Percentiles rank a stretch among this genome's conserved stretches.
Conservation (phyloP, 371 early-diverging fungal species). For the Mortierella sp. region DNA sequence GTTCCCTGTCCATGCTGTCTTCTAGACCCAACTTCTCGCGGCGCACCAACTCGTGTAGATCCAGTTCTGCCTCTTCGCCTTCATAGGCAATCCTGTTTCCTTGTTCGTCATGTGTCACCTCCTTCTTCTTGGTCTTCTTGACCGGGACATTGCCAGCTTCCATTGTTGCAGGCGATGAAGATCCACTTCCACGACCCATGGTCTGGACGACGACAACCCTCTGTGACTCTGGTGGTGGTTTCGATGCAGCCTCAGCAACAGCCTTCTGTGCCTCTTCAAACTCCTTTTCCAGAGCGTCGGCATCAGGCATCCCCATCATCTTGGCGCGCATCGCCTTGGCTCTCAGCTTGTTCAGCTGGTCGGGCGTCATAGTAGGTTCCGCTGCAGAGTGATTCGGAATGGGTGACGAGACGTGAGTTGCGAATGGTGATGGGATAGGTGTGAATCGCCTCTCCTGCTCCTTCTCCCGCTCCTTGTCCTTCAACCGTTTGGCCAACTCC, state of each 20-base stretch:
- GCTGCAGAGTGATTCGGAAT: constrained; percentile 28
- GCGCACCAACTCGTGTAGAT: constrained; percentile 74
- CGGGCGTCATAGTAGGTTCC: constrained; percentile 61
- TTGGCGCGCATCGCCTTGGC: constrained; percentile 86
- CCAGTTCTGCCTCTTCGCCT: constrained; percentile 67
- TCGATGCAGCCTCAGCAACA: constrained; percentile 19
- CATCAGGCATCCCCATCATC: constrained; percentile 75
- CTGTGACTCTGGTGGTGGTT: constrained; percentile 13
- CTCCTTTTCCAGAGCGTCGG: constrained; percentile 77
- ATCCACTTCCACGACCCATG: constrained; percentile 44
- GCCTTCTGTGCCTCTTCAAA: constrained; percentile 68
- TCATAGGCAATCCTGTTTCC: constrained; percentile 73
- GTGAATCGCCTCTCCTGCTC: constrained; percentile 42
- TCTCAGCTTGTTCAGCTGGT: constrained; percentile 90
- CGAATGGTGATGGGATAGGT: constrained; percentile 54
- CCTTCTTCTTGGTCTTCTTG: constrained; percentile 61
- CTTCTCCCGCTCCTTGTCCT: constrained; percentile 51
- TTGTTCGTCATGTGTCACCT: constrained; percentile 68
- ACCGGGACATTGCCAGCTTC: constrained; percentile 39
- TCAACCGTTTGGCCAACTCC: constrained; percentile 33
- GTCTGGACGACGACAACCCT: constrained; percentile 39
- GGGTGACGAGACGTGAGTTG: constrained; percentile 49
- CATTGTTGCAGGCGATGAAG: constrained; percentile 40
- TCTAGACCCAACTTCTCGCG: constrained; percentile 74
- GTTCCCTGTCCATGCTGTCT: constrained; percentile 73